phyloP scores from a whole-genome alignment of 1,139 yeast genomes.

The Hemisphaericaspora subhashii region DNA sequence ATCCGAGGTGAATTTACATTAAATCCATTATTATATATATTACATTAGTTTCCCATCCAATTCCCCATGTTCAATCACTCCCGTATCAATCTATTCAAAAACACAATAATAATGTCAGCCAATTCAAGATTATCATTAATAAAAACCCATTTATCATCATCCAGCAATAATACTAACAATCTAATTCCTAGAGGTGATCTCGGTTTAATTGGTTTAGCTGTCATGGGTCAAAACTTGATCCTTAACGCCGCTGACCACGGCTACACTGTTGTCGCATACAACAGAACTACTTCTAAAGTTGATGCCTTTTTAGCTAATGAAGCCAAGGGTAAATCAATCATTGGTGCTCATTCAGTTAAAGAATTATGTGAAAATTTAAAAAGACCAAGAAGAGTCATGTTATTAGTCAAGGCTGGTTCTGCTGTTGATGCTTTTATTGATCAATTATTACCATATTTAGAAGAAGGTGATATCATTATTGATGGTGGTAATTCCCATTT shows the following conservation, averaged over 20 bases:
- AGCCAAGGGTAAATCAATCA: slow-evolving; percentile 94
- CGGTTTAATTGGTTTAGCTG: slow-evolving; percentile 99
- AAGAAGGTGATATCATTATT: slow-evolving; percentile 95
- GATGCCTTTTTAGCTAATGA: slow-evolving; percentile 90
- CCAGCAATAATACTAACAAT: slow-evolving; percentile 25
- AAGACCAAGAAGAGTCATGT: slow-evolving; percentile 94
- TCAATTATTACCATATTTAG: slow-evolving; percentile 86
- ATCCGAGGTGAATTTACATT: neutral
- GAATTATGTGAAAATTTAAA: slow-evolving; percentile 88
- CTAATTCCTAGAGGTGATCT: slow-evolving; percentile 72
- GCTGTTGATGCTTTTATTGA: slow-evolving; percentile 93
- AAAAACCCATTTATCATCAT: slow-evolving; percentile 9
- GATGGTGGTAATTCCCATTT: slow-evolving; percentile 99
- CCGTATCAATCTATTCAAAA: no score
- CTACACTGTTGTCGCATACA: slow-evolving; percentile 93
- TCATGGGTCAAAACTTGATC: slow-evolving; percentile 98
- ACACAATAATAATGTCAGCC: slow-evolving; percentile 10
- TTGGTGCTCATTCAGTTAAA: slow-evolving; percentile 91
- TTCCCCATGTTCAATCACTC: no score
- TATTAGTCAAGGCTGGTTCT: slow-evolving; percentile 94
- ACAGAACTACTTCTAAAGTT: slow-evolving; percentile 95
- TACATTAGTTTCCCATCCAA: neutral
- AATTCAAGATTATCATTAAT: slow-evolving; percentile 12
- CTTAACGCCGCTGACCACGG: slow-evolving; percentile 98
- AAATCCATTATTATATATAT: neutral